Percentiles rank a stretch among this genome's conserved stretches.
Evolutionary conservation across 129 eudicot genomes (phyloP).

Genomic region (Kitagawia praeruptora): DNA sequence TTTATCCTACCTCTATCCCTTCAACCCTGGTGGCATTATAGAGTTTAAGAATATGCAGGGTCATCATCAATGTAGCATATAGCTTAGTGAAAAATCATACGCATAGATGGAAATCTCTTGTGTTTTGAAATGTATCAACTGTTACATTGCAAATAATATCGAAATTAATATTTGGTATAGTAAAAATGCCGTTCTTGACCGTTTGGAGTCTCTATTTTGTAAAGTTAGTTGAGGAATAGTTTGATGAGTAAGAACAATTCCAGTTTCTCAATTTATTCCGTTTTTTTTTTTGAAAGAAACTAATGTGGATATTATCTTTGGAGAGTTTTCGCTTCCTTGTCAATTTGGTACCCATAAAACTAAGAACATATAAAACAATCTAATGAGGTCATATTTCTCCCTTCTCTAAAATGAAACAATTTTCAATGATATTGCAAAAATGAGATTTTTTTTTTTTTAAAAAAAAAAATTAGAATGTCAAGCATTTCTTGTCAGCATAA

Average conservation of each 20-base stretch:
- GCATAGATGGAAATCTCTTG: neutral
- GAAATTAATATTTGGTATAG: neutral
- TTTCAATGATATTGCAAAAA: too few species aligned
- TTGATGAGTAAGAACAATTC: too few species aligned
- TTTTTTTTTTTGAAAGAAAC: neutral
- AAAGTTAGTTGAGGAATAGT: too few species aligned
- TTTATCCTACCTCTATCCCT: neutral
- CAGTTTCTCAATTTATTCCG: too few species aligned
- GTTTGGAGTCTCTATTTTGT: neutral
- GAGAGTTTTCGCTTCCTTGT: neutral
- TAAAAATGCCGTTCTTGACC: neutral
- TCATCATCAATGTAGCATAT: neutral
- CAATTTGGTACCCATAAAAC: too few species aligned
- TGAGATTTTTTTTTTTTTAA: too few species aligned
- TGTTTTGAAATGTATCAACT: neutral
- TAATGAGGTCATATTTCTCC: neutral
- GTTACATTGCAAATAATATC: neutral
- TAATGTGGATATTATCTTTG: neutral
- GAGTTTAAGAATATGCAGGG: neutral
- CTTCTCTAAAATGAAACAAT: too few species aligned
- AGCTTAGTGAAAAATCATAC: neutral
- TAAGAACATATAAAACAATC: too few species aligned
- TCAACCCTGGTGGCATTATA: neutral
- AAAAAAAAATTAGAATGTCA: too few species aligned
- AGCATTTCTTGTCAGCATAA: too few species aligned